Evolutionary conservation across 2,329 filamentous ascomycete genomes (phyloP), one percentile per base, ranked within the genome.

Genomic region (Tolypocladium pustulatum): DNA sequence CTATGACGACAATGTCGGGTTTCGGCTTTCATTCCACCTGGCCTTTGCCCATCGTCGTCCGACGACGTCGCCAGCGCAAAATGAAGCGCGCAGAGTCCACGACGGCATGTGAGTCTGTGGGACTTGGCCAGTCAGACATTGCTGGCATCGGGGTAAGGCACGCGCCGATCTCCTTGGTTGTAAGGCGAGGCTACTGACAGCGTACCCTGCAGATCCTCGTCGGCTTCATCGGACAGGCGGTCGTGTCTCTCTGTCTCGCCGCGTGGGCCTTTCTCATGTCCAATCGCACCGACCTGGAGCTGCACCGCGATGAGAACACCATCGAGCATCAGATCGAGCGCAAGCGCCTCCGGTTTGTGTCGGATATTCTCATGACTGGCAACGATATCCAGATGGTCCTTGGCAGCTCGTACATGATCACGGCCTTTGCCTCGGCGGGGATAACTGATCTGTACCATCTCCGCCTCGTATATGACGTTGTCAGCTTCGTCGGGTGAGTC

Each of bases 181-280:
- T 25, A 10, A 13, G 25, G 13, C 15, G 17, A 20, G 43, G 27
- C 22, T 25, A 37, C 37, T 41, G 20, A 51, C 49, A 9, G 49
- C 46, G 30, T 4, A 41, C 30, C 27, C 13, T 1, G 12, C 57
- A 72, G 69, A 65, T 71, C 54, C 59, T 72, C n/a, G 60, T 70
- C 20, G 67, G 69, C 34, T 70, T 72, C 60, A 65, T 63, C 49
- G 69, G 65, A 13, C 69, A 71, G 56, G 69, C 59, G 6, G 6
- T 46, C 8, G 51, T 62, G 46, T 61, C 61, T 8, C 55, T 62
- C 36, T 36, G 60, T n/a, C 60, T 72, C 36, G 65, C 69, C 0
- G 59, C 63, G n/a, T 71, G 69, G 67, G 69, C 69, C 40, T 71
- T 71, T 60, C 67, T 71, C 63, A 59, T 71, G 55, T 69, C 69